phyloP scores from a whole-genome alignment of 2,329 filamentous ascomycete species.

The Elsinoe ampelina region DNA sequence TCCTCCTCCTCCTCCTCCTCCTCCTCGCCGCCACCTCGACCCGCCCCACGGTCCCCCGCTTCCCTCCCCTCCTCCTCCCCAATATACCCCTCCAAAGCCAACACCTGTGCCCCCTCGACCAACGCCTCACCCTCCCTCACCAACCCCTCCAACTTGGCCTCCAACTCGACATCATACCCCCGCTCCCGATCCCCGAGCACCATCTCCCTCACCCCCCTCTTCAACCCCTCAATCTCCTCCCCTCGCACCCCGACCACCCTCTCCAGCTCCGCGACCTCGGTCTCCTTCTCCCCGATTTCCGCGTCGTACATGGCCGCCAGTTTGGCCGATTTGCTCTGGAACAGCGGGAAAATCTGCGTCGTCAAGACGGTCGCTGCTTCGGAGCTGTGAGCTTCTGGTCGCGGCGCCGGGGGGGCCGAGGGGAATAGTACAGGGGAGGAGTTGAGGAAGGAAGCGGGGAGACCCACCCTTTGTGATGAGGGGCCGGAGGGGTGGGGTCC shows the following conservation, averaged over 20 bases:
- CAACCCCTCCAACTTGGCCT: slow-evolving; percentile 28
- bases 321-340: slow-evolving; percentile 38
- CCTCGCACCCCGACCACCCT: slow-evolving; percentile 50
- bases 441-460: slow-evolving; percentile 7
- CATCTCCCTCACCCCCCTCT: slow-evolving; percentile 44
- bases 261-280: slow-evolving; percentile 38
- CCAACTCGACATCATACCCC: slow-evolving; percentile 30
- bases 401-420: background rate
- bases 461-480: slow-evolving; percentile 7
- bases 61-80: slow-evolving; percentile 26
- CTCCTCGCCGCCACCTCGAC: slow-evolving; percentile 30
- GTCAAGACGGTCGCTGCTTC: slow-evolving; percentile 50
- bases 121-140: slow-evolving; percentile 15
- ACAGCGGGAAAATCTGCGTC: slow-evolving; percentile 50
- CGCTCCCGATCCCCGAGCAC: slow-evolving; percentile 38
- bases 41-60: too few species aligned
- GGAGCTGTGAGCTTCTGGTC: slow-evolving; percentile 22
- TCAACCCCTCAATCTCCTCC: slow-evolving; percentile 54
- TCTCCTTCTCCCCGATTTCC: slow-evolving; percentile 64
- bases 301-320: slow-evolving; percentile 53
- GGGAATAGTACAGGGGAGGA: slow-evolving; percentile 10
- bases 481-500: background rate
- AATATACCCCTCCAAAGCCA: slow-evolving; percentile 27
- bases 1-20: slow-evolving; percentile 40
- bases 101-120: slow-evolving; percentile 21